Conservation (phyloP, 306 rosid genomes). For the Ormosia emarginata region DNA sequence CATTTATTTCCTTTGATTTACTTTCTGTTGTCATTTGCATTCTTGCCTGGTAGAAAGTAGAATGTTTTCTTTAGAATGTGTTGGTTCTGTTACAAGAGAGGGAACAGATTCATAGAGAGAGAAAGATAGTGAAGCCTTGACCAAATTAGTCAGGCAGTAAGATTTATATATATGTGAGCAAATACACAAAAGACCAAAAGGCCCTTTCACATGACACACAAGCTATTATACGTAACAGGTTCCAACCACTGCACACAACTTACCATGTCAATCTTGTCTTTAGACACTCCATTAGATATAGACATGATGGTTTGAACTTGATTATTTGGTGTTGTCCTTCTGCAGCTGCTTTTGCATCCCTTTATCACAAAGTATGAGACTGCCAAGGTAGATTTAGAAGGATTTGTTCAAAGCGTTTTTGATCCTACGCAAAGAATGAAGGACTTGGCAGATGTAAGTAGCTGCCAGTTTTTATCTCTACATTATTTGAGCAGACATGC, state of each 20-base stretch:
- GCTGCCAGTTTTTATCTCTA: background rate
- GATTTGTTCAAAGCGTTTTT: conserved; percentile 80
- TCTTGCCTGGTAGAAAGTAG: background rate
- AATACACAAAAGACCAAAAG: too few relatives aligned
- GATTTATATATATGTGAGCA: too few relatives aligned
- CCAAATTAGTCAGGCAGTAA: too few relatives aligned
- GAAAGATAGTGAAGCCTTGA: too few relatives aligned
- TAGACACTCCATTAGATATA: background rate
- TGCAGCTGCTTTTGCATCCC: conserved; percentile 88
- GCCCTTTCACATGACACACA: too few relatives aligned
- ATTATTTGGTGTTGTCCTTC: conserved; percentile 23
- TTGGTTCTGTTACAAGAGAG: background rate
- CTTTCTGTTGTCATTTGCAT: background rate
- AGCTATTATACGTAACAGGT: too few relatives aligned
- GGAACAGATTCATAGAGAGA: too few relatives aligned
- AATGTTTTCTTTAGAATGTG: background rate
- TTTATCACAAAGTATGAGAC: conserved; percentile 66
- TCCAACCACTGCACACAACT: background rate
- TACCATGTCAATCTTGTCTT: background rate
- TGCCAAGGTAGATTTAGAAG: conserved; percentile 61
- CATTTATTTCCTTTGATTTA: conserved; percentile 10
- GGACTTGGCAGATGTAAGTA: conserved; percentile 96
- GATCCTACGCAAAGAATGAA: conserved; percentile 89
- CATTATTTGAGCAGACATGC: background rate
- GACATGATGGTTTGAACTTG: conserved; percentile 23